phyloP scores from a whole-genome alignment of 2,329 filamentous ascomycete species.

The Coniella vitis region DNA sequence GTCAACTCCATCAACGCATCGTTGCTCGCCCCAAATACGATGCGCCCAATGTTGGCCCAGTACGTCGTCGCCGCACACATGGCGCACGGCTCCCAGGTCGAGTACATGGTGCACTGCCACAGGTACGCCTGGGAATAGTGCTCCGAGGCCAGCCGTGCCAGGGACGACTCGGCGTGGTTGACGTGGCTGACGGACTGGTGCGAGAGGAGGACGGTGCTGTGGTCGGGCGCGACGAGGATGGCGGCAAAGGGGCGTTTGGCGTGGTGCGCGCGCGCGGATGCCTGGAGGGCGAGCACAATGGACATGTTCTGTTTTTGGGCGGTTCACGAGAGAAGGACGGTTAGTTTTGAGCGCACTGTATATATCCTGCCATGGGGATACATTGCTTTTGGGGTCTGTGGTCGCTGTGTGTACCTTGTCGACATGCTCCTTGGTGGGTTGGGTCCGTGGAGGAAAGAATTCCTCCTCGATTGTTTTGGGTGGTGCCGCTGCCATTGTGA shows the following conservation, averaged over 20 bases:
- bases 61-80: slow-evolving; percentile 37
- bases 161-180: slow-evolving; percentile 44
- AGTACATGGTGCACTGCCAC: slow-evolving; percentile 41
- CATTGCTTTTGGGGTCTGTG: too few species aligned
- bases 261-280: slow-evolving; percentile 6
- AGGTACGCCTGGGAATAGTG: slow-evolving; percentile 43
- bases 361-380: too few species aligned
- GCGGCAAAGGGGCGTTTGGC: slow-evolving; percentile 26
- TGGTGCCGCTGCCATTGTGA: neutral
- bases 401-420: neutral
- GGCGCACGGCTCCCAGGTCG: slow-evolving; percentile 49
- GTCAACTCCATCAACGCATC: slow-evolving; percentile 37
- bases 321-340: neutral
- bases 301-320: slow-evolving; percentile 6
- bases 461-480: neutral
- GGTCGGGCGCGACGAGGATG: slow-evolving; percentile 41
- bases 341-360: too few species aligned
- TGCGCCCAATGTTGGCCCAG: slow-evolving; percentile 46
- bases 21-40: slow-evolving; percentile 45
- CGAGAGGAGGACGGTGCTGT: slow-evolving; percentile 38
- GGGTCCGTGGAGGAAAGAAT: slow-evolving; percentile 10
- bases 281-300: slow-evolving; percentile 7
- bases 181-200: slow-evolving; percentile 46
- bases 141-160: slow-evolving; percentile 40
- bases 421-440: slow-evolving; percentile 9